These are phyloP conservation scores for Pogostemon cablin DNA, from an alignment of 257 asterid species.

Conservation along the genomic window DNA sequence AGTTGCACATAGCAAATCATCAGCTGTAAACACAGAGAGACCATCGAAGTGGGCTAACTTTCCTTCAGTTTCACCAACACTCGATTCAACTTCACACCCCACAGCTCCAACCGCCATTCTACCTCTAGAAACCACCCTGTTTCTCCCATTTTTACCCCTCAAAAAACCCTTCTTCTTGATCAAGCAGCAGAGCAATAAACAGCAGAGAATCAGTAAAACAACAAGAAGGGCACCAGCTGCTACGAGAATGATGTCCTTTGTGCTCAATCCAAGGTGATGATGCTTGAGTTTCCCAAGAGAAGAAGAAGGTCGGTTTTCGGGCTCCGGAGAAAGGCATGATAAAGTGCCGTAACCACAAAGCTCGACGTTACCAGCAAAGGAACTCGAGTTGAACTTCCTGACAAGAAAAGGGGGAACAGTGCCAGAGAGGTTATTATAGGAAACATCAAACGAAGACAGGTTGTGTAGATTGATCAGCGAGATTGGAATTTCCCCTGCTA, in stretches of 20 bases:
- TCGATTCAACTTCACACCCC: conserved; percentile 47
- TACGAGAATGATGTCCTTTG: conserved; percentile 55
- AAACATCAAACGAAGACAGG: conserved; percentile 65
- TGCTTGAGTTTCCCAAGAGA: conserved; percentile 30
- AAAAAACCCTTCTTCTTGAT: conserved; percentile 39
- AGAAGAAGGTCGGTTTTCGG: conserved; percentile 46
- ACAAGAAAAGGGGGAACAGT: conserved; percentile 64
- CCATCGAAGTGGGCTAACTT: conserved; percentile 93
- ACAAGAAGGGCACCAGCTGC: conserved; percentile 46
- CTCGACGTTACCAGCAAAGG: conserved; percentile 73
- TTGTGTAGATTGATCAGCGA: conserved; percentile 48
- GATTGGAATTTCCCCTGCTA: conserved; percentile 71
- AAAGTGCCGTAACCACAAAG: conserved; percentile 74
- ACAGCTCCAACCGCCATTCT: conserved; percentile 39
- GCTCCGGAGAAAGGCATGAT: conserved; percentile 58
- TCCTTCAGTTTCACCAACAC: conserved; percentile 77
- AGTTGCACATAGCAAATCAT: conserved; percentile 85
- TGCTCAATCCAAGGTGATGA: conserved; percentile 39
- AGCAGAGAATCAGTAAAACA: conserved; percentile 39
- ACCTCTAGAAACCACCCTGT: conserved; percentile 25
- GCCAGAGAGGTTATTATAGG: conserved; percentile 82
- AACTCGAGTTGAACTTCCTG: conserved; percentile 63
- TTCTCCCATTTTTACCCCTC: conserved; percentile 31
- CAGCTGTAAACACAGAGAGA: conserved; percentile 82
- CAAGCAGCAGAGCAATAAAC: conserved; percentile 51